Percentiles rank a stretch among this genome's conserved stretches.
Conservation (phyloP, 768 basidiomycete species). For the Lentinula raphanica region DNA sequence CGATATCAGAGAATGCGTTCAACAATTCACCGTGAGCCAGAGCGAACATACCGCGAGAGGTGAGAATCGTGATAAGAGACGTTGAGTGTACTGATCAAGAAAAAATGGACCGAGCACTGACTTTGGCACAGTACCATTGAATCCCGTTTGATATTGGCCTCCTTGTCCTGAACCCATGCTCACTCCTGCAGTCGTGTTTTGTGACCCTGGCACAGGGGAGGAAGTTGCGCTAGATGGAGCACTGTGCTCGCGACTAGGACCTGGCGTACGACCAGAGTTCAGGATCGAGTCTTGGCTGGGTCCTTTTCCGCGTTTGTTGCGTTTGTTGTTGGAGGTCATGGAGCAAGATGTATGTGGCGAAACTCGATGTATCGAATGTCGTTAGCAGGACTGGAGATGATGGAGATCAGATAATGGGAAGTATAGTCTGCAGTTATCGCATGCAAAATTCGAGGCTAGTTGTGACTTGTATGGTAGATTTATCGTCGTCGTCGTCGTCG, state of each 20-base stretch:
- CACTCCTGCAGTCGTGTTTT: not conserved
- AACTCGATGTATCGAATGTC: no score
- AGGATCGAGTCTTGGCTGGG: not conserved
- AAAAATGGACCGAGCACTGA: not conserved
- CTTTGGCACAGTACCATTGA: not conserved
- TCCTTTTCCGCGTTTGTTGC: not conserved
- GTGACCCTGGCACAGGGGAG: not conserved
- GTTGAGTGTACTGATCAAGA: not conserved
- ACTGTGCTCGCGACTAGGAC: not conserved
- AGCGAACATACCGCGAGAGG: not conserved
- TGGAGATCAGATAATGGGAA: no score
- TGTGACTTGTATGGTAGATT: no score
- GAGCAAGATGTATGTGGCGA: not conserved
- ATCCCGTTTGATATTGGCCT: not conserved
- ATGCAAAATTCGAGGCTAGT: no score
- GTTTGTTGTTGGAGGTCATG: not conserved
- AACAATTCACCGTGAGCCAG: no score
- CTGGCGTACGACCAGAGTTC: not conserved
- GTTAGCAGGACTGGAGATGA: no score
- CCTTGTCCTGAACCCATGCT: not conserved
- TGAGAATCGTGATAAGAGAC: not conserved
- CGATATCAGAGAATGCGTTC: no score
- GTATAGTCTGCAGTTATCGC: no score
- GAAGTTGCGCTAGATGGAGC: not conserved
- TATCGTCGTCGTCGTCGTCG: no score